Base-by-base conservation (phyloP, 1,284 basidiomycete genomes). In the Phellopilus nigrolimitatus region DNA sequence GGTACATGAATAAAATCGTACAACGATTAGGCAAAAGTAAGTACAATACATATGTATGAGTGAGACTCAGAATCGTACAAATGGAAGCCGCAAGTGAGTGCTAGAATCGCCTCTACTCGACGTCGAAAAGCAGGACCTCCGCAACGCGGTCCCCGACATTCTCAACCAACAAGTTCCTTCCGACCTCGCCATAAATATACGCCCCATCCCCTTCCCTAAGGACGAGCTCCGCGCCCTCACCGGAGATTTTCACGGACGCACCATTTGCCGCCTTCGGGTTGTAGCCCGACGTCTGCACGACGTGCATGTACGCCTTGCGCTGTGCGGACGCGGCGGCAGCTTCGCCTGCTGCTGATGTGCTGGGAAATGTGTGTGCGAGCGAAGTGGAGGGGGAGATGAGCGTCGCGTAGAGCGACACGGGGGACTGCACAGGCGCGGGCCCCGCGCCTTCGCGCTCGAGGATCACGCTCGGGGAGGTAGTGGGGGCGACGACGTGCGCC, bases 221-320 rank as follows among this genome's bases (percentile, higher is more conserved):
- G 17, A 67, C 64, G 2, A 74, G 63, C 36, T 71, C 71, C 3
- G 66, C 66, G 13, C 68, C 67, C 8, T 73, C 66, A 5, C 69
- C 69, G 49, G 62, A 61, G 34, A 82, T 57, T 47, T 64, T 73
- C 47, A 88, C 62, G 37, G 65, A 64, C 0, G 75, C 79, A 0
- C 84, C 84, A 1, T 63, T 67, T 0, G 78, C 69, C 17, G 64
- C 59, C 3, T 68, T 70, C 0, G 73, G 62, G 56, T 91, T 87
- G 67, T 87, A 93, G 2, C 88, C 90, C 21, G 81, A 82, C 7
- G 75, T 82, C 68, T 91, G 88, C 48, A 90, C 71, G 48, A 89
- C 75, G 54, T 88, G 84, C 42, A 90, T 67, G 59, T 86, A 86
- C 2, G 72, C 82, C 63, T 83, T 84, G 40, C 61, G 61, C 54